Evolutionary conservation across 1,284 basidiomycete species (phyloP).

Genomic region (Cryptococcus amylolentus): DNA sequence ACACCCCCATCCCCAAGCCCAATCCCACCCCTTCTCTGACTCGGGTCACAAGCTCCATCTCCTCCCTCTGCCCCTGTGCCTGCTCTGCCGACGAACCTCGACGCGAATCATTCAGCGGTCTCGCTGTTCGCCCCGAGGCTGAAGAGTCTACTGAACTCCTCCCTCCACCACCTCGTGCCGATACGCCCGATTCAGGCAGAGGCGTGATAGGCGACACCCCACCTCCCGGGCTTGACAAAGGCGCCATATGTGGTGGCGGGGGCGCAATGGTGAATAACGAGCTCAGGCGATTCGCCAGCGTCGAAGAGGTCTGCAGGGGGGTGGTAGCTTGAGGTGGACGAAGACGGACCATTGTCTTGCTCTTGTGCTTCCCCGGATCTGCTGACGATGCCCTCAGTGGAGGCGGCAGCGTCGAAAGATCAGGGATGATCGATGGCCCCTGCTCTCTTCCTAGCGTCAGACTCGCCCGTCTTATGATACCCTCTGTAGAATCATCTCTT

Average conservation of each 20-base stretch:
- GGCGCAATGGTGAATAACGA: conserved; percentile 28
- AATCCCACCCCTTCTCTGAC: conserved; percentile 5
- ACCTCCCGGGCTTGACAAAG: too few species aligned
- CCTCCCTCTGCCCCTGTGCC: not conserved
- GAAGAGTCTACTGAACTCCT: not conserved
- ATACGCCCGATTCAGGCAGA: too few species aligned
- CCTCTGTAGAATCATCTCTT: not conserved
- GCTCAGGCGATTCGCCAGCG: conserved; percentile 18
- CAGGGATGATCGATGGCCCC: conserved; percentile 23
- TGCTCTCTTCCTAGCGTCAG: not conserved
- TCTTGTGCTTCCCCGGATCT: too few species aligned
- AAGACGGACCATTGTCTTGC: conserved; percentile 18
- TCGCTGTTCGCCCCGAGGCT: not conserved
- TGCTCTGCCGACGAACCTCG: not conserved
- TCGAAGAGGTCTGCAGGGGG: conserved; percentile 4
- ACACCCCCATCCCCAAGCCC: conserved; percentile 1
- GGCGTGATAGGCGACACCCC: too few species aligned
- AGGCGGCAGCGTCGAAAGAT: conserved; percentile 28
- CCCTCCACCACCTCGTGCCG: too few species aligned
- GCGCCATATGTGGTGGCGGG: conserved; percentile 12
- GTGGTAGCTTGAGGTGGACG: conserved; percentile 20
- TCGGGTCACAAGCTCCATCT: conserved; percentile 14
- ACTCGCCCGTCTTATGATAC: too few species aligned
- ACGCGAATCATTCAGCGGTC: not conserved
- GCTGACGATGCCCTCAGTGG: conserved; percentile 8